These are phyloP conservation scores for Plasmodium vinckei DNA, from an alignment of 169 alveolate genomes.

Conservation along the genomic window DNA sequence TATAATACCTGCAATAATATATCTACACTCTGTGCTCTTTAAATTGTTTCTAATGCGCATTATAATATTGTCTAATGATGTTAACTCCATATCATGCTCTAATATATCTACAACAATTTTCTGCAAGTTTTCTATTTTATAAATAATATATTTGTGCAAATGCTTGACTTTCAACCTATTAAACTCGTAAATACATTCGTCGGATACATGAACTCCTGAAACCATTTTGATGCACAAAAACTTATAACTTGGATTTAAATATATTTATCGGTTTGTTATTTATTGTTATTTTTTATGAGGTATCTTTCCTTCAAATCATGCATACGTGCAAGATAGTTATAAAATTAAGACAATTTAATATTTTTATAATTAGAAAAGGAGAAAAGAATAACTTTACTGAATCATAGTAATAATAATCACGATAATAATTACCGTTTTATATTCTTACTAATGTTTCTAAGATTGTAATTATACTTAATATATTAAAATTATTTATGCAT, in stretches of 20 bases:
- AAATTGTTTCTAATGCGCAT: constrained; percentile 45
- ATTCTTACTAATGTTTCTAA: not conserved
- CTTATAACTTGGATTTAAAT: too few relatives aligned
- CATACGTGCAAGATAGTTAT: not conserved
- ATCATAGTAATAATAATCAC: not conserved
- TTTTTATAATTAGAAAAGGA: not conserved
- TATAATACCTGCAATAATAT: constrained; percentile 64
- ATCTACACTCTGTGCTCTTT: constrained; percentile 70
- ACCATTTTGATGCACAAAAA: constrained; percentile 28
- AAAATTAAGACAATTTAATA: constrained; percentile 4
- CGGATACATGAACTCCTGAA: constrained; percentile 72
- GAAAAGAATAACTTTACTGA: not conserved
- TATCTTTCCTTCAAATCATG: too few relatives aligned
- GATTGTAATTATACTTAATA: not conserved
- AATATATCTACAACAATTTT: constrained; percentile 62
- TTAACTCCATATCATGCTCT: constrained; percentile 49
- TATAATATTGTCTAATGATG: constrained; percentile 51
- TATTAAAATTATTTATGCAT: constrained; percentile 3
- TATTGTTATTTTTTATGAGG: not conserved
- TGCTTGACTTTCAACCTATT: constrained; percentile 69
- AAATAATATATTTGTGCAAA: constrained; percentile 63
- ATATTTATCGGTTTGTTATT: not conserved
- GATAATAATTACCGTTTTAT: constrained; percentile 2
- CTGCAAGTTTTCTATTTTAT: constrained; percentile 54
- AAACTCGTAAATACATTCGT: constrained; percentile 67